Evolutionary conservation across 768 basidiomycete genomes (phyloP), one percentile per base, ranked within the genome.

Genomic region (Suillus occidentalis): DNA sequence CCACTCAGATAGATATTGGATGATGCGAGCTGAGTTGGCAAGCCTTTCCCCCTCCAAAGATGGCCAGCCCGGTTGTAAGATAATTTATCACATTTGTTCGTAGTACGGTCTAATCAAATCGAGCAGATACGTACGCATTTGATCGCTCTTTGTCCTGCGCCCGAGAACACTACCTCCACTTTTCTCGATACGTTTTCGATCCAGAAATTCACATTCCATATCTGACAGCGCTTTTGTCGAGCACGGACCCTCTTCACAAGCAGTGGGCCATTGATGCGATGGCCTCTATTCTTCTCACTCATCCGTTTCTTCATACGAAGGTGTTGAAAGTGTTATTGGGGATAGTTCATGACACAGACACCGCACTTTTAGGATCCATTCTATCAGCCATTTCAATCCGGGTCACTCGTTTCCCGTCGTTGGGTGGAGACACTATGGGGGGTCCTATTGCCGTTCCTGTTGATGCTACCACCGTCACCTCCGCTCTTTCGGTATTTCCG

Each of bases 1-100:
- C 18, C 73, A 77, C 50, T 77, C 81, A n/a, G 87, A 90, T 70
- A 79, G 80, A 57, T 90, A 85, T 72, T 90, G 89, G 89, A 71
- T 85, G 56, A 84, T 90, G 84, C 82, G 76, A 40, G 83, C 82
- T 14, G 69, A 77, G 37, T 73, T 86, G 10, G 78, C 77, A 16
- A 67, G 67, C 37, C 70, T 73, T 28, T 69, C 69, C n/a, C 58
- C 63, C 31, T 52, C 65, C 31, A 59, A 73, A 43, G 68, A 67
- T 37, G 40, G 13, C 31, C 9, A 31, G 36, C 57, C n/a, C 57
- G 20, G 45, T 59, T 13, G 39, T 49, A 63, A 31, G 49, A 74
- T 77, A 62, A 31, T 75, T 43, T 8, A 34, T 63, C 7, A 31
- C 65, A 53, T 59, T 53, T 12, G 22, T 42, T 43, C 42, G 13